Percentiles rank a stretch among this genome's conserved stretches.
Conservation (phyloP, 306 rosid species). For the Prunus padus region DNA sequence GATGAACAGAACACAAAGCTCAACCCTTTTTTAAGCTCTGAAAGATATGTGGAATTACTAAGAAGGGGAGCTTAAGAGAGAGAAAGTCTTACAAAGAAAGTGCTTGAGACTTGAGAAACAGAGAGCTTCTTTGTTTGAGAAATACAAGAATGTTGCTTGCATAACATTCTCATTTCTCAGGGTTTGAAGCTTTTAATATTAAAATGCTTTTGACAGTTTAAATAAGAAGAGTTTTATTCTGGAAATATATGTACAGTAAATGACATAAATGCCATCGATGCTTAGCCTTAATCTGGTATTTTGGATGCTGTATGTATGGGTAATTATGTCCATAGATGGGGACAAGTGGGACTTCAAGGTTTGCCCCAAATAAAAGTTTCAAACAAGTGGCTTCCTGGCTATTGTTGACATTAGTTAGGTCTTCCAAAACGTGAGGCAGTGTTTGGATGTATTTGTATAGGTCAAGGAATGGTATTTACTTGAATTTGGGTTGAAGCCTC, state of each 20-base stretch:
- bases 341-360: constrained; percentile 12
- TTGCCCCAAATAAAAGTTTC: neutral
- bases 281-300: neutral
- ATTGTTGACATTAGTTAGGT: neutral
- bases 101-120: constrained; percentile 16
- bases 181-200: constrained; percentile 7
- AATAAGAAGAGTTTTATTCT: constrained; percentile 1
- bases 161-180: neutral
- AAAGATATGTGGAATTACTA: neutral
- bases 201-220: neutral
- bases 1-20: neutral
- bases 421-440: neutral
- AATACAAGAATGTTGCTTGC: constrained; percentile 15
- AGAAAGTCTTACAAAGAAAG: constrained; percentile 14
- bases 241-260: neutral
- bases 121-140: constrained; percentile 12
- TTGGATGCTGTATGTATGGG: neutral
- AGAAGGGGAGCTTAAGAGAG: neutral
- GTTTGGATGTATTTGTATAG: constrained; percentile 10
- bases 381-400: constrained; percentile 15
- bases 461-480: neutral
- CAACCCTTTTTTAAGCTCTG: constrained; percentile 1
- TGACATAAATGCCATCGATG: constrained; percentile 10
- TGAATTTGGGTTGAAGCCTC: neutral
- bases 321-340: neutral